Evolutionary conservation across 495 filamentous ascomycete species (phyloP).

Genomic region (Choiromyces venosus): DNA sequence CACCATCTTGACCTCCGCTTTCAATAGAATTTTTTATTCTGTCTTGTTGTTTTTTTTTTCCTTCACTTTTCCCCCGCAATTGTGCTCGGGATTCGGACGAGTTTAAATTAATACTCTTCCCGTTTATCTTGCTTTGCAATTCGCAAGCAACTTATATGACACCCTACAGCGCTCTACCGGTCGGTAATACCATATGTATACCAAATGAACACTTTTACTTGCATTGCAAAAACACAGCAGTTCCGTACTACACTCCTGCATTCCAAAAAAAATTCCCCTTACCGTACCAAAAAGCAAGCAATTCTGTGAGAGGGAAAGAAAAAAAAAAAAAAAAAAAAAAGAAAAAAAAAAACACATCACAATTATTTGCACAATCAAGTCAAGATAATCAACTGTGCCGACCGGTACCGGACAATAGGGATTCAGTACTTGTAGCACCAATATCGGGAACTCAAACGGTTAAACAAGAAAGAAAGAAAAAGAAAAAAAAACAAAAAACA

Average conservation of each 20-base stretch:
- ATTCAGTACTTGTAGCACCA: neutral
- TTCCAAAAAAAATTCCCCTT: too few relatives aligned
- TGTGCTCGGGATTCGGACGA: too few relatives aligned
- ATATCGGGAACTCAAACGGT: neutral
- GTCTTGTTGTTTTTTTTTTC: neutral
- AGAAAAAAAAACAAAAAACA: neutral
- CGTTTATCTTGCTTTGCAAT: too few relatives aligned
- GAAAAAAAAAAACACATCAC: conserved; percentile 13
- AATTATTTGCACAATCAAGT: conserved; percentile 6
- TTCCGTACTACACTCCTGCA: too few relatives aligned
- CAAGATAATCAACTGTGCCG: neutral
- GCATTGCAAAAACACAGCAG: too few relatives aligned
- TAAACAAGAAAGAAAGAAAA: neutral
- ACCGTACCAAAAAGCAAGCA: neutral
- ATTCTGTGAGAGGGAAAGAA: conserved; percentile 7
- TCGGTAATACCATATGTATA: too few relatives aligned
- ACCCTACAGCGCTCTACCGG: too few relatives aligned
- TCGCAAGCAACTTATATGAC: too few relatives aligned
- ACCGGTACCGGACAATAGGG: neutral
- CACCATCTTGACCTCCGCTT: neutral
- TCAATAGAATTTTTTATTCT: neutral
- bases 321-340: conserved; percentile 14
- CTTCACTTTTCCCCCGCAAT: too few relatives aligned
- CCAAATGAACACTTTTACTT: too few relatives aligned
- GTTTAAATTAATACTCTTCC: too few relatives aligned